Evolutionary conservation across 1,139 yeast species (phyloP), one percentile per base, ranked within the genome.

Genomic region (Debaryomyces subglobosus): DNA sequence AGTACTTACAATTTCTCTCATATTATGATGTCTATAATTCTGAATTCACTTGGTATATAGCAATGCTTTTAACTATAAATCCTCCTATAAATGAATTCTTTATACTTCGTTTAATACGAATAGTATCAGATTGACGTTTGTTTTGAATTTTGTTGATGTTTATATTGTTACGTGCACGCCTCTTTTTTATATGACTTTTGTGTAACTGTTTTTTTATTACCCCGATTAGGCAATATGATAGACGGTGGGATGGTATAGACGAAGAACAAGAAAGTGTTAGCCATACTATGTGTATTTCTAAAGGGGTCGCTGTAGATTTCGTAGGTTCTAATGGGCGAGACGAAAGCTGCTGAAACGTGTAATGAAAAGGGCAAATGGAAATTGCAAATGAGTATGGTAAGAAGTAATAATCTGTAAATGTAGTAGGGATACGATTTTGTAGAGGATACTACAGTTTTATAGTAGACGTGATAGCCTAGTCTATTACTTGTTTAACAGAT

Each of bases 1-100:
- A 15, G 13, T 48, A 76, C 83, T 53, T 77, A 79, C 83, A 67
- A 81, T 81, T 72, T 81, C 85, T 78, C 85, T 81, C 85, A 81
- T 81, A 49, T n/a, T 55, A 47, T 40, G 36, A 15, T 16, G 43
- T 30, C 27, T 30, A 40, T 44, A 40, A 20, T 40, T 20, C 24
- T 21, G 36, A 21, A 23, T 23, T 40, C 35, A 40, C 36, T 20
- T 21, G 21, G 43, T 40, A 20, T 40, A 40, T 29, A 40, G 27
- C 36, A 40, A 40, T 40, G 29, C 36, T 40, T 21, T 40, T 30
- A 29, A 40, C 37, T 40, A 30, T 40, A 40, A 40, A 40, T 40
- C 29, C 36, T 40, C 35, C 43, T 13, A 24, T 40, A 16, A 30
- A 10, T 21, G 43, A 40, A 40, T 40, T 30, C 35, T 40, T 40